Base-by-base conservation (phyloP, 1,139 yeast genomes). In the Candida buenavistaensis region DNA sequence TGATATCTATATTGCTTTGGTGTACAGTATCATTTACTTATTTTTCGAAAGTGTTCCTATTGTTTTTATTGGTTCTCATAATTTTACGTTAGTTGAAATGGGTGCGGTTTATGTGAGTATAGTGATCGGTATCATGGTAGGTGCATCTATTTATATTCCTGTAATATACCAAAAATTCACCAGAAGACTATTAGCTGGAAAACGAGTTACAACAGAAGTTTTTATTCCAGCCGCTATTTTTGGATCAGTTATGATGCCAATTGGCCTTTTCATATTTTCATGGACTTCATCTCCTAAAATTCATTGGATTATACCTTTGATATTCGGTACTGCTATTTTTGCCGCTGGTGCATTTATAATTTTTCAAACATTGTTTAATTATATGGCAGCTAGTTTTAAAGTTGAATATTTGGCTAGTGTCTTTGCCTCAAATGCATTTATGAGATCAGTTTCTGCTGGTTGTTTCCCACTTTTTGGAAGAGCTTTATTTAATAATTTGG, bases 11-110 rank as follows among this genome's bases (percentile, higher is more conserved):
- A 59, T 74, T 45, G 71, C 82, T 2, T 55, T 80, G 48, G 64
- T 73, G 13, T 80, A 79, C 53, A 70, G 80, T 20, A 55, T 75
- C 22, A 52, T 75, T 51, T 80, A 78, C 49, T 58, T 78, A 32
- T 79, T 75, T 67, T 76, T 80, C 46, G 85, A 80, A 52, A 80
- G 79, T 1, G 73, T 75, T 53, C 85, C 86, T 6, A 64, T 78
- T 33, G 78, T 76, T 1, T 78, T 72, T 43, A 37, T 46, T 7
- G 73, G 62, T 4, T 50, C 63, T 23, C 63, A 73, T 44, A 51
- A 63, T 32, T 79, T 80, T 53, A 70, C 77, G n/a, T 46, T 63
- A 27, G 61, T 78, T 13, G 72, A 72, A 35, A 50, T 61, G 50
- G 84, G 83, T 17, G 57, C 64, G 4, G 54, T 76, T 3, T 79